Base-by-base conservation (phyloP, 2,329 filamentous ascomycete genomes). In the Ceratocystis smalleyi region DNA sequence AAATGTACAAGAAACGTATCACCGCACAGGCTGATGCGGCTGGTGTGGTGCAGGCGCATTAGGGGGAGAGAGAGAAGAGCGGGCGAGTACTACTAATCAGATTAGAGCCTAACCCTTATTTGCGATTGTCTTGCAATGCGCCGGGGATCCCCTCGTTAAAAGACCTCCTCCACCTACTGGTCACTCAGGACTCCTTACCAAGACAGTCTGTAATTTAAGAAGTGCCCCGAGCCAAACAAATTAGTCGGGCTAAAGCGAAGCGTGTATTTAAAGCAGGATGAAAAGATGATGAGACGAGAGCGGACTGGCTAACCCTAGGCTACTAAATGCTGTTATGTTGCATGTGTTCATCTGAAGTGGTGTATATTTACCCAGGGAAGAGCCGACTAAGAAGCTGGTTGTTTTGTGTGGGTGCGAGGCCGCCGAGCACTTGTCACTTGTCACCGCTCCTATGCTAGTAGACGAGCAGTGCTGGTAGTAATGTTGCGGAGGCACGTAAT, bases 1-100 rank as follows among this genome's bases (percentile, higher is more conserved):
- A 96, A 76, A 86, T 89, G 68, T 99, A 99, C 79, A 99, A 99
- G 86, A 96, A 91, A 83, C 86, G 89, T 75, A 96, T 99, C 71
- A 83, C 84, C 19, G 86, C 89, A 15, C 91, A 96, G 77, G 92
- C 92, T 24, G 87, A 95, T 73, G 86, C 86, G 63, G 85, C 87
- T 59, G 94, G 94, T 69, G 91, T 96, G 51, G 94, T 91, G 65
- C 83, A 84, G 73, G 79, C 79, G 61, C 82, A 85, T 71, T 84
- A 71, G 64, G 43, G 64, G 43, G 49, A 15, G 51, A n/a, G 51
- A 17, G 51, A 7, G 19, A 24, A 19, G 45, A 24, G 47, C 3
- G 45, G 8, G 15, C 17, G 43, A 19, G 17, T 47, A 47, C 17
- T n/a, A 22, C 17, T 22, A 22, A 10, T 7, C 19, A 10, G n/a